Evolutionary conservation across 108 stramenopile genomes (phyloP).

Genomic region (Skeletonema grethae): DNA sequence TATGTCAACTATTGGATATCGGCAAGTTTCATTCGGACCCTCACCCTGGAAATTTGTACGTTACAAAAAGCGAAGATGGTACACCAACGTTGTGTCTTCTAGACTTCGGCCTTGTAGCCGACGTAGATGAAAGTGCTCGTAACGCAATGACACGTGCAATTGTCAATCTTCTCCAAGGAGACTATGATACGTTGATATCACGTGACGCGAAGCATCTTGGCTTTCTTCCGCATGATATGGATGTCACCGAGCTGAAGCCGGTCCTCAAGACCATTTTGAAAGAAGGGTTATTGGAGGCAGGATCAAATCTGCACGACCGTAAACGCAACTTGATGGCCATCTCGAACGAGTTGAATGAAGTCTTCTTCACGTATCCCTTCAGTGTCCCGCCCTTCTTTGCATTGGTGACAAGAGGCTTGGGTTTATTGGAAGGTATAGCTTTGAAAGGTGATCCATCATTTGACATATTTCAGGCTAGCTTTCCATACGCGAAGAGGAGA

Average conservation of each 20-base stretch:
- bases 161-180: constrained; percentile 78
- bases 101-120: constrained; percentile 87
- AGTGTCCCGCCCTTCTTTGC: constrained; percentile 92
- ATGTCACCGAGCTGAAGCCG: constrained; percentile 71
- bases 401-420: constrained; percentile 86
- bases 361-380: constrained; percentile 91
- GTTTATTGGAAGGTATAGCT: constrained; percentile 92
- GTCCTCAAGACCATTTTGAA: constrained; percentile 78
- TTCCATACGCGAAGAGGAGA: constrained; percentile 77
- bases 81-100: constrained; percentile 66
- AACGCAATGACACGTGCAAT: constrained; percentile 85
- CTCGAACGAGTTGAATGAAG: constrained; percentile 86
- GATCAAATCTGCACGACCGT: constrained; percentile 72
- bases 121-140: constrained; percentile 59
- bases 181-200: constrained; percentile 75
- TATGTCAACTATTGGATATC: constrained; percentile 86
- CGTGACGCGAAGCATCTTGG: constrained; percentile 83
- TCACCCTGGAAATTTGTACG: constrained; percentile 74
- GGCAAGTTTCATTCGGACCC: constrained; percentile 88
- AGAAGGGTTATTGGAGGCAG: constrained; percentile 73
- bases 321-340: constrained; percentile 83
- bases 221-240: constrained; percentile 86
- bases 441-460: constrained; percentile 85
- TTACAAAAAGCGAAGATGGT: constrained; percentile 51
- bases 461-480: constrained; percentile 89